Percentiles rank a stretch among this genome's conserved stretches.
Evolutionary conservation across 768 basidiomycete genomes (phyloP).

Genomic region (Galerina sulciceps): DNA sequence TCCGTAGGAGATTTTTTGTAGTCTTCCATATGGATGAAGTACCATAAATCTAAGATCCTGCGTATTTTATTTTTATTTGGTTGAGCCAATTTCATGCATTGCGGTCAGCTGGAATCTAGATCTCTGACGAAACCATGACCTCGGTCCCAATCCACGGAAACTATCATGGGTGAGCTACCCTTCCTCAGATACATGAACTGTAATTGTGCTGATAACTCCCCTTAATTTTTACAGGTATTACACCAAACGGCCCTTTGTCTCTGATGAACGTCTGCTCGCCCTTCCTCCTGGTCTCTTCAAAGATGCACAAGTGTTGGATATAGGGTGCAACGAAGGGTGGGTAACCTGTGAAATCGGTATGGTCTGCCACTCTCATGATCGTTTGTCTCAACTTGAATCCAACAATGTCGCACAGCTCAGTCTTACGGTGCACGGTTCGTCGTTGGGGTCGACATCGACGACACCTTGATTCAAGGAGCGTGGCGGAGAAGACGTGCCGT

Average conservation of each 20-base stretch:
- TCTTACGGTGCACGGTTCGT: slow-evolving; percentile 64
- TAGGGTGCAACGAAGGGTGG: slow-evolving; percentile 88
- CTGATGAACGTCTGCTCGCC: slow-evolving; percentile 68
- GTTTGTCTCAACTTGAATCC: neutral
- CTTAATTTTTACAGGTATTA: slow-evolving; percentile 60
- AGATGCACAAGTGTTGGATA: slow-evolving; percentile 70
- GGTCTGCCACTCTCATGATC: slow-evolving; percentile 4
- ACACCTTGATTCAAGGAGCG: slow-evolving; percentile 70
- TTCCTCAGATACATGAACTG: neutral
- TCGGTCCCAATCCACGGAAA: slow-evolving; percentile 60
- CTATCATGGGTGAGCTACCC: slow-evolving; percentile 61
- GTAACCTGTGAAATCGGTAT: slow-evolving; percentile 87
- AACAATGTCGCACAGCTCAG: slow-evolving; percentile 54
- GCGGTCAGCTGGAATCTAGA: too few relatives aligned
- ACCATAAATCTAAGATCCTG: too few relatives aligned
- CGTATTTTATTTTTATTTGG: too few relatives aligned
- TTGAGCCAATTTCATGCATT: too few relatives aligned
- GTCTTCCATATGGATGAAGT: too few relatives aligned
- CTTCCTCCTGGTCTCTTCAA: slow-evolving; percentile 59
- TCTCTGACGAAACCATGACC: neutral
- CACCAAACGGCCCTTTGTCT: slow-evolving; percentile 63
- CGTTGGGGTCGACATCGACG: slow-evolving; percentile 86
- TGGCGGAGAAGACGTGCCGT: slow-evolving; percentile 72
- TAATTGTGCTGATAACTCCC: slow-evolving; percentile 1
- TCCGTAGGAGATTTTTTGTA: too few relatives aligned